A percentile compares a stretch with the other conserved stretches of the same genome.
These are phyloP conservation scores for Dictyostelium firmibasis DNA, from an alignment of 78 protist species.

Conservation along the genomic window DNA sequence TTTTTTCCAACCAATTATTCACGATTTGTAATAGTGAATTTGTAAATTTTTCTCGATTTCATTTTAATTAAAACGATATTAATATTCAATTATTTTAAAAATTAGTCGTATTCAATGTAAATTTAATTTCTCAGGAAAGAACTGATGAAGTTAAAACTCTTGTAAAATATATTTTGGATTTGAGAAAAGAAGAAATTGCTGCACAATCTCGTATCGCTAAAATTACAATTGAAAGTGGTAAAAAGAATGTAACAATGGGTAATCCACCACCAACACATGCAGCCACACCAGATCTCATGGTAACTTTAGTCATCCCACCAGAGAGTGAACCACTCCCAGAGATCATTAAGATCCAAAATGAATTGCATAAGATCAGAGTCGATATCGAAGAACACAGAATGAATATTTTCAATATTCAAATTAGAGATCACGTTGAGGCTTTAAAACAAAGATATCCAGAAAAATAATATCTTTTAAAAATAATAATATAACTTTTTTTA, in stretches of 20 bases:
- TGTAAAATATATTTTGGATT: slow-evolving; percentile 2
- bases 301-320: not conserved
- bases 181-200: not conserved
- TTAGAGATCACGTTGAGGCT: not conserved
- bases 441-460: not conserved
- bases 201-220: slow-evolving; percentile 4
- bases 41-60: too few relatives aligned
- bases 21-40: too few relatives aligned
- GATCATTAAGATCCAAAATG: not conserved
- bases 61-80: too few relatives aligned
- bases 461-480: not conserved
- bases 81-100: too few relatives aligned
- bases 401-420: slow-evolving; percentile 1
- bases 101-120: not conserved
- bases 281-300: not conserved
- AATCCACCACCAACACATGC: not conserved
- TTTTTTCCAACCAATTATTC: too few relatives aligned
- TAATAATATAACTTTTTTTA: not conserved
- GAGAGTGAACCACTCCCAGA: slow-evolving; percentile 6
- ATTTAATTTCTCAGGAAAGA: slow-evolving; percentile 1
- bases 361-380: not conserved
- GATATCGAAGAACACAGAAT: slow-evolving; percentile 8
- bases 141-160: not conserved
- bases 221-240: not conserved
- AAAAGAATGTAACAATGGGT: not conserved